phyloP scores from a whole-genome alignment of 768 basidiomycete genomes.

The Termitomyces sp. region DNA sequence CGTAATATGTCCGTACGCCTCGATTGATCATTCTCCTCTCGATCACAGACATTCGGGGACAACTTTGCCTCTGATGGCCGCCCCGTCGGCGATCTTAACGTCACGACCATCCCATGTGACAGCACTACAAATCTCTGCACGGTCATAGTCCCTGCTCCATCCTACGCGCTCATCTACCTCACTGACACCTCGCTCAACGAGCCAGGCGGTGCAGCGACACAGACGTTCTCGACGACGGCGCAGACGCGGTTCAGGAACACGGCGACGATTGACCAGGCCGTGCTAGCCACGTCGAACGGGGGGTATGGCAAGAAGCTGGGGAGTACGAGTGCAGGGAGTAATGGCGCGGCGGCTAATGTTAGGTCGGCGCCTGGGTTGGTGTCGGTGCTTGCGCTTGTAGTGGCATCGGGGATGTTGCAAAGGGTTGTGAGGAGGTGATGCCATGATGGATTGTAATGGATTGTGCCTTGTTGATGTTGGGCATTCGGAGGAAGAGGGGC shows the following conservation, averaged over 20 bases:
- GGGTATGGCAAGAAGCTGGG: constrained; percentile 21
- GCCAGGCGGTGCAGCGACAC: constrained; percentile 17
- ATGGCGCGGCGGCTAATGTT: constrained; percentile 11
- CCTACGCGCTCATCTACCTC: constrained; percentile 72
- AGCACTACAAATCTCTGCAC: constrained; percentile 44
- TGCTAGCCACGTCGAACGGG: constrained; percentile 52
- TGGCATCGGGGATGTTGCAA: not conserved
- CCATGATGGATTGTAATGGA: no score
- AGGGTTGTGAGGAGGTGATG: not conserved
- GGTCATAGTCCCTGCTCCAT: constrained; percentile 62
- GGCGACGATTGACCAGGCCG: constrained; percentile 45
- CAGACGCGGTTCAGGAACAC: constrained; percentile 52
- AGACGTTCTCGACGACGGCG: constrained; percentile 56
- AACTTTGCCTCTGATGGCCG: constrained; percentile 65
- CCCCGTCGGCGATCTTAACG: constrained; percentile 44
- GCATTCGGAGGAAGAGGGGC: not conserved
- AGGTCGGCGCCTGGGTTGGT: not conserved
- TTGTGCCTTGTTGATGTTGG: not conserved
- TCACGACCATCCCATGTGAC: constrained; percentile 63
- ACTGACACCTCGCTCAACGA: constrained; percentile 28
- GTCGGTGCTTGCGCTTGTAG: not conserved
- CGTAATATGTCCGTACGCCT: no score
- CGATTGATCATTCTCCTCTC: not conserved
- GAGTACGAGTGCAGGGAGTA: constrained; percentile 28
- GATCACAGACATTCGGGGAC: constrained; percentile 50